phyloP scores from a whole-genome alignment of 805 yeast species.

The Cyberlindnera lachancei region DNA sequence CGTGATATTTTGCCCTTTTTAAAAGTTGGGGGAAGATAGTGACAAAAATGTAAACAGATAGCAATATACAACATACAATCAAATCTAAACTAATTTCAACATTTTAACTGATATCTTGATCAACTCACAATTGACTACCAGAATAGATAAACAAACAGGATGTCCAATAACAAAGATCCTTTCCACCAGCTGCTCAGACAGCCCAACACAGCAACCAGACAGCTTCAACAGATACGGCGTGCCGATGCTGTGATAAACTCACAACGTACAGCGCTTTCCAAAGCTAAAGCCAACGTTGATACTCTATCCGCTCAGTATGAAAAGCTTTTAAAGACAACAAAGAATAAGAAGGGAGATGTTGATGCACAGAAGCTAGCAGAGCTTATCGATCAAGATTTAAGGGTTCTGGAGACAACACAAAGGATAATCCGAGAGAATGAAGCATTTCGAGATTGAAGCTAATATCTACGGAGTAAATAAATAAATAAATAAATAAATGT shows the following conservation, averaged over 20 bases:
- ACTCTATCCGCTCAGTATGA: slow-evolving; percentile 5
- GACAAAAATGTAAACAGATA: too few species aligned
- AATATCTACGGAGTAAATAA: too few species aligned
- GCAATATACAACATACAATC: too few species aligned
- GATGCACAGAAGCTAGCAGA: slow-evolving; percentile 56
- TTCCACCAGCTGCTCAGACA: slow-evolving; percentile 3
- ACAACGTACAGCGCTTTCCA: slow-evolving; percentile 12
- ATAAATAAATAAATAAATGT: too few species aligned
- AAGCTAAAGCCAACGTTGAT: slow-evolving; percentile 6
- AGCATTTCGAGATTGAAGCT: slow-evolving; percentile 1
- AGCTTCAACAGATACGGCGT: slow-evolving; percentile 17
- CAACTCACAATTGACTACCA: too few species aligned
- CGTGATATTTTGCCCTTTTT: too few species aligned
- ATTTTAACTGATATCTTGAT: too few species aligned
- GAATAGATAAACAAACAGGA: too few species aligned
- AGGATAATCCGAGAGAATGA: slow-evolving; percentile 27
- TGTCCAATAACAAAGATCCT: too few species aligned
- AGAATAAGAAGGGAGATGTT: slow-evolving; percentile 2
- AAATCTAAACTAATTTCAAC: too few species aligned
- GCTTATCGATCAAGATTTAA: slow-evolving; percentile 57
- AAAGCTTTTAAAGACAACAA: slow-evolving; percentile 4
- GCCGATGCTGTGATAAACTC: slow-evolving; percentile 16
- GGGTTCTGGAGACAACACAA: slow-evolving; percentile 59
- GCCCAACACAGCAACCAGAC: slow-evolving; percentile 11
- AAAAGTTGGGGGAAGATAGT: too few species aligned